Evolutionary conservation across 1,284 basidiomycete species (phyloP).

Genomic region (Peniophora sp.): DNA sequence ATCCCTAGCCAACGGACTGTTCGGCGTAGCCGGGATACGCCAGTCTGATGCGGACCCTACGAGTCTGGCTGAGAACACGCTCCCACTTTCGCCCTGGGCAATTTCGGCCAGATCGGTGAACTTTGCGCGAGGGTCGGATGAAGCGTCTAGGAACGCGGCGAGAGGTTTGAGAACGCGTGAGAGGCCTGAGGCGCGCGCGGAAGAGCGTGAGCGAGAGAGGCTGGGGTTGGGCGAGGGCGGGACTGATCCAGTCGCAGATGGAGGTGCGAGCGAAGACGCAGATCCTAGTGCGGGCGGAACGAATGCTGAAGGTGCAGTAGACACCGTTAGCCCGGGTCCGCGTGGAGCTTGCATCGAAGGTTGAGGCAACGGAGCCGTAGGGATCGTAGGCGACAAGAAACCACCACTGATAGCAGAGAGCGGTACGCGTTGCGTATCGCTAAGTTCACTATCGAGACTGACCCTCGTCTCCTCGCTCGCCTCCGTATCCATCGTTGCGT

Average conservation of each 20-base stretch:
- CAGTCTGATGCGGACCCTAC: slow-evolving; percentile 25
- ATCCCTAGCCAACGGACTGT: slow-evolving; percentile 24
- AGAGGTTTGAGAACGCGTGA: slow-evolving; percentile 54
- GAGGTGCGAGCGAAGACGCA: slow-evolving; percentile 2
- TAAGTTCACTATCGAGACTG: no score
- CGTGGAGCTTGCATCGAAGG: no score
- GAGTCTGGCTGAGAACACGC: slow-evolving; percentile 57
- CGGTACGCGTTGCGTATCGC: no score
- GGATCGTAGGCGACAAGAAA: no score
- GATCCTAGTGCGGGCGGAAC: not conserved
- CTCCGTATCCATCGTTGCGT: no score
- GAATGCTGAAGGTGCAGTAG: no score
- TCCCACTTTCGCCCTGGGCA: slow-evolving; percentile 73
- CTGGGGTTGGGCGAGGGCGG: slow-evolving; percentile 9
- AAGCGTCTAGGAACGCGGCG: slow-evolving; percentile 54
- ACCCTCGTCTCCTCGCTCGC: no score
- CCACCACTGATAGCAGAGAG: no score
- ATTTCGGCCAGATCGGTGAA: slow-evolving; percentile 65
- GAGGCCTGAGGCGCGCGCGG: slow-evolving; percentile 17
- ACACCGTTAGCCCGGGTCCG: no score
- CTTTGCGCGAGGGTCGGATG: slow-evolving; percentile 48
- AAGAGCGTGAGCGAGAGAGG: slow-evolving; percentile 4
- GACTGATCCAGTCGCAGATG: not conserved
- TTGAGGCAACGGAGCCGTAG: no score
- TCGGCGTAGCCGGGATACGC: slow-evolving; percentile 13